Evolutionary conservation across 768 basidiomycete species (phyloP).

Genomic region (Dendrothele bispora): DNA sequence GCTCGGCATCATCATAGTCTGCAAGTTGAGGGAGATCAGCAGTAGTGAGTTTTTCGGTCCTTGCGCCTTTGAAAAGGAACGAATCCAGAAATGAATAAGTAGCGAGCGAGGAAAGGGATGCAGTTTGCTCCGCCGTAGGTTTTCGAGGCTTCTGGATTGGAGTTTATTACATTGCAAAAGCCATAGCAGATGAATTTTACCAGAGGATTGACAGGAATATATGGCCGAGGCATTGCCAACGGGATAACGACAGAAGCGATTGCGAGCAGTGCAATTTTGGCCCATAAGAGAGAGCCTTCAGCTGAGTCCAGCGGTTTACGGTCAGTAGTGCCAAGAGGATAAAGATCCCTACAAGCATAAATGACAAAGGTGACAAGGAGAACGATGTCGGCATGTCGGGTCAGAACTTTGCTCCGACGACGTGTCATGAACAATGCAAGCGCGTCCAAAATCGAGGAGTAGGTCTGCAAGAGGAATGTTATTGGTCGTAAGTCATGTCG

Average conservation of each 20-base stretch:
- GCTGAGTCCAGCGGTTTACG: constrained; percentile 43
- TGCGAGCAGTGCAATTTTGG: constrained; percentile 43
- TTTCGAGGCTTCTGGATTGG: too few relatives aligned
- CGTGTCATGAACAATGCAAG: constrained; percentile 37
- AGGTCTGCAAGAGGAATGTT: too few relatives aligned
- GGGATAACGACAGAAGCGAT: constrained; percentile 51
- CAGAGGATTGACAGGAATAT: constrained; percentile 57
- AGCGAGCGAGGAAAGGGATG: constrained; percentile 42
- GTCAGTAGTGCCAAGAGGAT: constrained; percentile 57
- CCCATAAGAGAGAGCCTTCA: constrained; percentile 54
- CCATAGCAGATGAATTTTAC: too few relatives aligned
- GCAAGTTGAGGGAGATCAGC: too few relatives aligned
- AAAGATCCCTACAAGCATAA: constrained; percentile 59
- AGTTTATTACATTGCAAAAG: too few relatives aligned
- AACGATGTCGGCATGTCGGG: constrained; percentile 47
- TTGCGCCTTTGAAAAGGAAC: constrained; percentile 42
- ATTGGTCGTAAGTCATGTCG: too few relatives aligned
- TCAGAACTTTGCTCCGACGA: constrained; percentile 35
- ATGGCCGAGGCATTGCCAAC: constrained; percentile 52
- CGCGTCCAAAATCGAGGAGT: constrained; percentile 43
- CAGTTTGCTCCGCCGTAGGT: constrained; percentile 60
- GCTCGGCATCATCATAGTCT: too few relatives aligned
- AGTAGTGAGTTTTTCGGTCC: constrained; percentile 39
- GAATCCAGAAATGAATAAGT: constrained; percentile 57
- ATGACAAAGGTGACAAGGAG: constrained; percentile 45